Conservation (phyloP, 2,329 filamentous ascomycete genomes). For the Fonsecaea pugnacius region DNA sequence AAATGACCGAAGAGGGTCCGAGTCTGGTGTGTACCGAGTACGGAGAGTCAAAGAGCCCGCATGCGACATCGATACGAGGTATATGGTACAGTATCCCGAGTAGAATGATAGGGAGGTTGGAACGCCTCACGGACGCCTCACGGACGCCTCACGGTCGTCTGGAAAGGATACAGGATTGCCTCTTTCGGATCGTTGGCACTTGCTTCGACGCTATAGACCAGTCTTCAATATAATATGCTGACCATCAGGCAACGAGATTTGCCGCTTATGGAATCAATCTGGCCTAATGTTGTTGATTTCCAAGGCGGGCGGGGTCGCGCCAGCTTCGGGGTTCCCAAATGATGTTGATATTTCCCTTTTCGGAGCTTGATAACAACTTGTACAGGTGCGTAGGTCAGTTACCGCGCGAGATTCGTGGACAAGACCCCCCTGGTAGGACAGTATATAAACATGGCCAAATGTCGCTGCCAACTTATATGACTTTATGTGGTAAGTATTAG, state of each 20-base stretch:
- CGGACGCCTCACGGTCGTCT: background rate
- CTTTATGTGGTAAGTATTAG: background rate
- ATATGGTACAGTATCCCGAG: background rate
- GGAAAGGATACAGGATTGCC: constrained; percentile 8
- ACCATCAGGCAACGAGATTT: background rate
- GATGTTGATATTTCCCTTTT: background rate
- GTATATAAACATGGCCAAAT: background rate
- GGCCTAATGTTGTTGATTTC: background rate
- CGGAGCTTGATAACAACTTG: too few relatives aligned
- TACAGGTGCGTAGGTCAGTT: too few relatives aligned
- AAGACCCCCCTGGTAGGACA: too few relatives aligned
- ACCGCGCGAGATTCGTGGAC: too few relatives aligned
- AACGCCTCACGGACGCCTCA: background rate
- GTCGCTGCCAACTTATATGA: background rate
- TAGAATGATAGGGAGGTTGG: background rate
- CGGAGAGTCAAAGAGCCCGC: constrained; percentile 2
- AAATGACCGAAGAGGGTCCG: background rate
- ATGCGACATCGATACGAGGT: background rate
- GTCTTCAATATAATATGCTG: background rate
- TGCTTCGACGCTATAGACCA: background rate
- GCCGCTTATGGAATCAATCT: background rate
- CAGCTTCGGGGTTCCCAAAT: background rate
- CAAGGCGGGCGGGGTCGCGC: too few relatives aligned
- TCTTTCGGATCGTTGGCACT: background rate
- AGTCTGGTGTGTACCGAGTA: too few relatives aligned